phyloP scores from a whole-genome alignment of 2,329 filamentous ascomycete species.

The Tothia fuscella region DNA sequence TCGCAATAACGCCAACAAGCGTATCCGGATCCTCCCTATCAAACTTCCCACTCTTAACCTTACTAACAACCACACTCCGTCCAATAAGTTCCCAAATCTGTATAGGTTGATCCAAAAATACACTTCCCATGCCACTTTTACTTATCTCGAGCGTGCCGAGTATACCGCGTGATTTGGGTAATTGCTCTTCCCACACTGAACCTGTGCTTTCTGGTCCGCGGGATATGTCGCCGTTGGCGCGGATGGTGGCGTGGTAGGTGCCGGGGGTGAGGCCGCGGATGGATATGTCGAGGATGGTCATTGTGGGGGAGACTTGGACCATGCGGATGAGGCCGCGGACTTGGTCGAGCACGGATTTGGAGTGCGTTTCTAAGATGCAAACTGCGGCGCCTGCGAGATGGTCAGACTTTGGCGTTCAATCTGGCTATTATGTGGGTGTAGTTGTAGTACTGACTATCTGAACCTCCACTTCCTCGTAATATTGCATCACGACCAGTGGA shows the following conservation, averaged over 20 bases:
- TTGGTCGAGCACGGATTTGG: conserved; percentile 45
- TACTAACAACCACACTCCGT: conserved; percentile 76
- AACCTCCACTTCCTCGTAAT: conserved; percentile 72
- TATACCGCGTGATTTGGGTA: conserved; percentile 42
- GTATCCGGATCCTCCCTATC: conserved; percentile 70
- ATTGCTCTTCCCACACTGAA: conserved; percentile 55
- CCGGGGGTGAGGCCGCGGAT: conserved; percentile 72
- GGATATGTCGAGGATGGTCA: conserved; percentile 79
- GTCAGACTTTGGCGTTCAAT: not conserved
- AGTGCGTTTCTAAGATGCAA: conserved; percentile 86
- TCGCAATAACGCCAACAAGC: conserved; percentile 82
- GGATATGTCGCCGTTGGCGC: conserved; percentile 78
- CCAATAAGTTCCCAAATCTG: conserved; percentile 96
- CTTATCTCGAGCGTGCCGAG: conserved; percentile 69
- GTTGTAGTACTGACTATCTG: conserved; percentile 58
- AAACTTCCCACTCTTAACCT: conserved; percentile 47
- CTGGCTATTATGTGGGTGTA: conserved; percentile 1
- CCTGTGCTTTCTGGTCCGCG: conserved; percentile 73
- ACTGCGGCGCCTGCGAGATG: conserved; percentile 73
- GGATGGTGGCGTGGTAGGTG: conserved; percentile 70
- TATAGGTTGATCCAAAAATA: conserved; percentile 70
- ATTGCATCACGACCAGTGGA: conserved; percentile 88
- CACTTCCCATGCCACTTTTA: conserved; percentile 60
- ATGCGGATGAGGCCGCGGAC: conserved; percentile 84
- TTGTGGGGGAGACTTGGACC: conserved; percentile 71